Evolutionary conservation across 257 asterid species (phyloP).

Genomic region (Solanum dulcamara): DNA sequence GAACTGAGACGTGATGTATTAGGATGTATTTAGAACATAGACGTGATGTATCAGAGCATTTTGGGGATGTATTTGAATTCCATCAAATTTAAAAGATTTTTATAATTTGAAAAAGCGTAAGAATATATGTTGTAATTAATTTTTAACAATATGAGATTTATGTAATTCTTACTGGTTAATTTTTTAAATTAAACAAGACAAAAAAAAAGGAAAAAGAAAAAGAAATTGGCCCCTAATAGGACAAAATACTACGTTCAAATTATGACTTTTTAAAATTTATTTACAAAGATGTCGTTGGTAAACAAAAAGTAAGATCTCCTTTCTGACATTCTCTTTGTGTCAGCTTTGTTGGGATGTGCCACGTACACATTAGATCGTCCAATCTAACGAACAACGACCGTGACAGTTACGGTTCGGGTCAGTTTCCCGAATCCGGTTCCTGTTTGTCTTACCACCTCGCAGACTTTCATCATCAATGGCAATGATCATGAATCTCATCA

Average conservation of each 20-base stretch:
- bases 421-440: not conserved
- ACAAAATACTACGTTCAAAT: not conserved
- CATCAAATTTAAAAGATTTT: too few relatives aligned
- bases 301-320: not conserved
- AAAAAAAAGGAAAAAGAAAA: not conserved
- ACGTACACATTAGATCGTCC: not conserved
- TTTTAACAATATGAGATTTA: too few relatives aligned
- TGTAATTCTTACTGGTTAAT: too few relatives aligned
- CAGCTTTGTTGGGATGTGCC: not conserved
- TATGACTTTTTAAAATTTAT: not conserved
- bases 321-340: not conserved
- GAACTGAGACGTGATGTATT: too few relatives aligned
- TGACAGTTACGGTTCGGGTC: not conserved
- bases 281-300: not conserved
- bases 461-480: not conserved
- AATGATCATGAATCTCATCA: not conserved
- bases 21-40: too few relatives aligned
- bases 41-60: too few relatives aligned
- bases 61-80: too few relatives aligned
- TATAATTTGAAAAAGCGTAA: too few relatives aligned
- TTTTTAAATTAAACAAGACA: not conserved
- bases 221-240: not conserved
- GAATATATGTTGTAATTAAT: too few relatives aligned
- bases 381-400: not conserved
- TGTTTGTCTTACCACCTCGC: not conserved